Percentiles rank a stretch among this genome's conserved stretches.
Conservation (phyloP, 2,329 filamentous ascomycete genomes). For the Fusarium sarcochroum region DNA sequence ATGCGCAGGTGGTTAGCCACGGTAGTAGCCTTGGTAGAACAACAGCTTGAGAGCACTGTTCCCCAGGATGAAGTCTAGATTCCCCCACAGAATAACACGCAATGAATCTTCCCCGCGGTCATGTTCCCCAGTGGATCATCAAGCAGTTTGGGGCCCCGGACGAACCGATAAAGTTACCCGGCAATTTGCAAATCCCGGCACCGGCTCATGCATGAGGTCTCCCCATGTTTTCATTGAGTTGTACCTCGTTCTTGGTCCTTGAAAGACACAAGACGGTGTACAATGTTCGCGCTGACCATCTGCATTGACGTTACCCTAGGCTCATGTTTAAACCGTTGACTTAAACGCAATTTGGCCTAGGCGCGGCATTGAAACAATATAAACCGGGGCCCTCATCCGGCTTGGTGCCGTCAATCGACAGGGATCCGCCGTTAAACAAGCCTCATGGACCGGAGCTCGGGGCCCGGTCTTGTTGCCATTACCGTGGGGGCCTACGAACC, state of each 20-base stretch:
- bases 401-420: constrained; percentile 19
- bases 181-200: constrained; percentile 29
- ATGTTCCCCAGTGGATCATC: constrained; percentile 8
- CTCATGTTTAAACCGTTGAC: neutral
- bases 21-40: neutral
- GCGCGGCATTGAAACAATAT: constrained; percentile 4
- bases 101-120: constrained; percentile 29
- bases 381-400: constrained; percentile 22
- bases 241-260: constrained; percentile 2
- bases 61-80: neutral
- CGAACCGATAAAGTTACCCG: neutral
- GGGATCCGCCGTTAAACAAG: constrained; percentile 29
- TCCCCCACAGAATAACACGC: constrained; percentile 33
- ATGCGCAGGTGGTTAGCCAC: constrained; percentile 25
- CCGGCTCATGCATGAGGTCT: constrained; percentile 22
- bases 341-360: neutral
- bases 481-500: constrained; percentile 18
- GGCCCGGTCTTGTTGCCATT: constrained; percentile 11
- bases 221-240: constrained; percentile 18
- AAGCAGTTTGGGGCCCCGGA: constrained; percentile 37
- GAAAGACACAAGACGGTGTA: neutral
- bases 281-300: neutral
- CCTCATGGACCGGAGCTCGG: constrained; percentile 22
- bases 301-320: neutral
- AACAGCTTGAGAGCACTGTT: neutral